phyloP scores from a whole-genome alignment of 2,329 filamentous ascomycete species.

The Scolecobasidium constrictum region DNA sequence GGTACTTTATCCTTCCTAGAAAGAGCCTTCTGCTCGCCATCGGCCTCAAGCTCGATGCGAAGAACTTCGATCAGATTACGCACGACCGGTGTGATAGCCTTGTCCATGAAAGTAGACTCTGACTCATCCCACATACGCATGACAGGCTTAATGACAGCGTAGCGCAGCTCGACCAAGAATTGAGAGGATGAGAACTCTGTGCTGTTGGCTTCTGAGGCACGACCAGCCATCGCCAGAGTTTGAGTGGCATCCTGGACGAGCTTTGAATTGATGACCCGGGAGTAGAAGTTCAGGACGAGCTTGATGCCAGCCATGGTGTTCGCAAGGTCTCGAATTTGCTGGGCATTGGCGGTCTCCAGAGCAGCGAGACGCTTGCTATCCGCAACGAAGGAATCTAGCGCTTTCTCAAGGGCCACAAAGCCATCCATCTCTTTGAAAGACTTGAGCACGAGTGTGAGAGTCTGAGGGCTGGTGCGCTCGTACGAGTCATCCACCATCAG shows the following conservation, averaged over 20 bases:
- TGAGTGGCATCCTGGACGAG: conserved; percentile 67
- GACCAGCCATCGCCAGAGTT: conserved; percentile 43
- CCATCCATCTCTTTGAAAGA: conserved; percentile 79
- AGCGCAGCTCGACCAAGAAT: conserved; percentile 76
- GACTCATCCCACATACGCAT: conserved; percentile 58
- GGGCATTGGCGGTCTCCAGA: conserved; percentile 17
- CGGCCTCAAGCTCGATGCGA: conserved; percentile 64
- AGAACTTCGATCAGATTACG: conserved; percentile 76
- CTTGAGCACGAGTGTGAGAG: conserved; percentile 62
- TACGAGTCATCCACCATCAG: conserved; percentile 56
- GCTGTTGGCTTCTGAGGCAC: conserved; percentile 23
- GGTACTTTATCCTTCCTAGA: conserved; percentile 51
- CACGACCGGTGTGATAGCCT: conserved; percentile 63
- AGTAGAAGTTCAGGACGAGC: conserved; percentile 75
- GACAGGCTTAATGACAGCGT: conserved; percentile 66
- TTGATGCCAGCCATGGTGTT: conserved; percentile 52
- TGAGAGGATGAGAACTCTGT: conserved; percentile 58
- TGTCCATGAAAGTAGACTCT: conserved; percentile 68
- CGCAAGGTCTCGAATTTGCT: conserved; percentile 32
- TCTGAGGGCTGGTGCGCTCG: conserved; percentile 23
- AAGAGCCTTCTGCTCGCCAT: conserved; percentile 58
- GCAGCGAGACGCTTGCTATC: conserved; percentile 24
- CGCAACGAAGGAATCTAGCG: conserved; percentile 45
- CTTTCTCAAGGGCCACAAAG: conserved; percentile 57
- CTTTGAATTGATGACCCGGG: conserved; percentile 65